Evolutionary conservation across 805 yeast species (phyloP).

Genomic region (Ogataea siamensis): DNA sequence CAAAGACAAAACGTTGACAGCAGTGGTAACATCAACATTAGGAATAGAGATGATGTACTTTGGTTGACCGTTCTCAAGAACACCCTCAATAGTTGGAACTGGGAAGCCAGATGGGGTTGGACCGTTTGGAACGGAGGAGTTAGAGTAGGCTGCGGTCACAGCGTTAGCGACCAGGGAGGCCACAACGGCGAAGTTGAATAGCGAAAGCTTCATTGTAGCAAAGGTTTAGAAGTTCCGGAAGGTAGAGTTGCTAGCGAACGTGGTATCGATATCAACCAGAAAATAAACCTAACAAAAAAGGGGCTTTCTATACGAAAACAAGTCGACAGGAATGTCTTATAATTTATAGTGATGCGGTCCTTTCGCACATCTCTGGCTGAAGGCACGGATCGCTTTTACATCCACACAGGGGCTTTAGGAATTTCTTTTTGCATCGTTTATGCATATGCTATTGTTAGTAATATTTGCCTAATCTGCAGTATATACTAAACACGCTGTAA

Average conservation of each 20-base stretch:
- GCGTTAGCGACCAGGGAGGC: constrained; percentile 16
- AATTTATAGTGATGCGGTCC: constrained; percentile 2
- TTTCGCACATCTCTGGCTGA: background rate
- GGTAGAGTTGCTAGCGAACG: constrained; percentile 17
- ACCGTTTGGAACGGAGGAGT: constrained; percentile 20
- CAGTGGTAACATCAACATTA: constrained; percentile 11
- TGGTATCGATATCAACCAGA: constrained; percentile 11
- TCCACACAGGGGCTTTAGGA: background rate
- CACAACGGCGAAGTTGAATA: constrained; percentile 19
- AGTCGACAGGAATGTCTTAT: background rate
- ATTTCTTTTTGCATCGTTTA: background rate
- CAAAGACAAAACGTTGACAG: constrained; percentile 19
- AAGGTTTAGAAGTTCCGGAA: constrained; percentile 4
- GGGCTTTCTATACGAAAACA: constrained; percentile 7
- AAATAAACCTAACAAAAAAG: constrained; percentile 5
- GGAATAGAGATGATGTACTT: constrained; percentile 22
- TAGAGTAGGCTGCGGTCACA: constrained; percentile 22
- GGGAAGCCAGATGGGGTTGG: constrained; percentile 10
- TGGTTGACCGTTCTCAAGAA: constrained; percentile 20
- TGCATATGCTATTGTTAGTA: background rate
- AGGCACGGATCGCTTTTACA: constrained; percentile 5
- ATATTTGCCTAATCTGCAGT: background rate
- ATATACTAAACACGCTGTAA: background rate
- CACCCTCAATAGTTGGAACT: constrained; percentile 21
- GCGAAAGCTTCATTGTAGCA: constrained; percentile 21